These are phyloP conservation scores for Solanum gracilifrons DNA, from an alignment of 257 asterid species.

Conservation along the genomic window DNA sequence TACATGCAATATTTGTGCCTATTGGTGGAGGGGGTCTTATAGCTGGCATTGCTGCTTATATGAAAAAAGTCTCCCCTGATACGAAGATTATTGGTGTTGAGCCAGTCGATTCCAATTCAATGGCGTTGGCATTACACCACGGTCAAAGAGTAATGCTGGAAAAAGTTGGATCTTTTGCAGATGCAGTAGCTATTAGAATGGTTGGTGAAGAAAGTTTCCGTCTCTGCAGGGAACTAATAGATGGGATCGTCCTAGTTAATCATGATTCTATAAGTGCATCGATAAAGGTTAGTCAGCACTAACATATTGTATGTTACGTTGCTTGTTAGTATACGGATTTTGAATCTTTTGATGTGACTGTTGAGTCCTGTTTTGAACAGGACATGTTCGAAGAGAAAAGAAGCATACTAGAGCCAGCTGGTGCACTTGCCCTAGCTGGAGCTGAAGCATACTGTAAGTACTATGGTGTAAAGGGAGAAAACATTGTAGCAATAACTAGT, in stretches of 20 bases:
- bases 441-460: conserved; percentile 90
- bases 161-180: conserved; percentile 93
- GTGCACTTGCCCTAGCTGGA: conserved; percentile 95
- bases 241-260: conserved; percentile 78
- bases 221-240: conserved; percentile 67
- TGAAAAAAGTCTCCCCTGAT: conserved; percentile 75
- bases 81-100: conserved; percentile 89
- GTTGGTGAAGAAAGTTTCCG: conserved; percentile 84
- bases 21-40: conserved; percentile 96
- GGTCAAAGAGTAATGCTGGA: conserved; percentile 65
- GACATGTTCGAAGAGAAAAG: conserved; percentile 98
- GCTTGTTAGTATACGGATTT: neutral
- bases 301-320: neutral
- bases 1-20: conserved; percentile 86
- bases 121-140: conserved; percentile 81
- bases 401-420: conserved; percentile 93
- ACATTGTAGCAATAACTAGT: conserved; percentile 83
- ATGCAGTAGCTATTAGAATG: conserved; percentile 93
- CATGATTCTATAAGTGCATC: conserved; percentile 95
- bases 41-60: conserved; percentile 92
- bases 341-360: neutral
- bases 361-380: conserved; percentile 14
- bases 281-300: conserved; percentile 52
- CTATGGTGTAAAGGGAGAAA: conserved; percentile 61
- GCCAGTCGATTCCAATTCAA: conserved; percentile 83